Percentiles rank a stretch among this genome's conserved stretches.
These are phyloP conservation scores for Lactarius akahatsu DNA, from an alignment of 768 basidiomycete species.

Conservation along the genomic window DNA sequence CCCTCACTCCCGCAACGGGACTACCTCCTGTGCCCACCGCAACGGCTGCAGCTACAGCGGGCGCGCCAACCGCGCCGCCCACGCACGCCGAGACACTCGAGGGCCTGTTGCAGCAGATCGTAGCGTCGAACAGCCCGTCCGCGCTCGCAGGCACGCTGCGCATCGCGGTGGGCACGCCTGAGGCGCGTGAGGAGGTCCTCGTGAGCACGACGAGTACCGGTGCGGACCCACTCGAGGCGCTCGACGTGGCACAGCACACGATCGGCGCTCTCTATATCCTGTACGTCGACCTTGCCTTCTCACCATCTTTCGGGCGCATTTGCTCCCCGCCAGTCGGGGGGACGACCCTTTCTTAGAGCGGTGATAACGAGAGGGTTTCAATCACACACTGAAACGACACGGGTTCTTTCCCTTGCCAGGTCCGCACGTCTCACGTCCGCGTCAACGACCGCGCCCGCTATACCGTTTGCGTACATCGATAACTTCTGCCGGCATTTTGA, in stretches of 20 bases:
- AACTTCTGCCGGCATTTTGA: conserved; percentile 64
- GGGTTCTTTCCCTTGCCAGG: background rate
- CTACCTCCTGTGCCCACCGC: background rate
- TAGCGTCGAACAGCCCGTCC: conserved; percentile 4
- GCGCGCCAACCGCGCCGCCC: conserved; percentile 3
- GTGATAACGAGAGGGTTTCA: background rate
- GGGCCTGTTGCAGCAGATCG: conserved; percentile 15
- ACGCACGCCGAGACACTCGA: conserved; percentile 16
- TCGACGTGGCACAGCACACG: conserved; percentile 19
- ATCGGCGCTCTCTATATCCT: conserved; percentile 21
- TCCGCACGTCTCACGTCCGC: conserved; percentile 21
- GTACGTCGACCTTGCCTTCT: conserved; percentile 3
- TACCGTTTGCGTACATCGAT: conserved; percentile 35
- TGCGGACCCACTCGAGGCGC: conserved; percentile 24
- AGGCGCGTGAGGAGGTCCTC: conserved; percentile 18
- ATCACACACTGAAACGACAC: background rate
- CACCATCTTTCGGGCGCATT: background rate
- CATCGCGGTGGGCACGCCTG: background rate
- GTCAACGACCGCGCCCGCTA: background rate
- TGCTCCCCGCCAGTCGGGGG: background rate
- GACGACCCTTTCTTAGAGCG: background rate
- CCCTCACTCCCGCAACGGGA: background rate
- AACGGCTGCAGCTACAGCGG: background rate
- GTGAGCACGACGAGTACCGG: conserved; percentile 8
- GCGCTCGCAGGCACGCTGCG: conserved; percentile 15